phyloP scores from a whole-genome alignment of 2,329 filamentous ascomycete genomes.

The Mariannaea elegans region DNA sequence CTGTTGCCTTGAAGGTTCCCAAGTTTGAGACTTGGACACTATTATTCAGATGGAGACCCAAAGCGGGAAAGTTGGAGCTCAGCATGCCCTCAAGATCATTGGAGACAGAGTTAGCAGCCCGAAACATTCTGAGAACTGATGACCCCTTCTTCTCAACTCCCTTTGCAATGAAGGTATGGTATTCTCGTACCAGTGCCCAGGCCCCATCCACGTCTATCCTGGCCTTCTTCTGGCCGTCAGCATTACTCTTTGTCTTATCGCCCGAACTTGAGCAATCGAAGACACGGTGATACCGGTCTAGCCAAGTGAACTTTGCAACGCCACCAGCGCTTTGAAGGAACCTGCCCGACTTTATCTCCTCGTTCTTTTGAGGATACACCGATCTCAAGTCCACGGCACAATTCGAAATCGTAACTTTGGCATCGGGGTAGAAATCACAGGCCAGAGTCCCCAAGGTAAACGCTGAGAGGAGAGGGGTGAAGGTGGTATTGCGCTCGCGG shows the following conservation, averaged over 20 bases:
- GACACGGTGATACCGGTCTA: conserved; percentile 3
- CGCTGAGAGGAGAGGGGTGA: conserved; percentile 33
- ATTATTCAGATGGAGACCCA: conserved; percentile 23
- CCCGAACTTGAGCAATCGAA: not conserved
- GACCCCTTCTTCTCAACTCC: conserved; percentile 2
- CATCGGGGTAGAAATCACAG: conserved; percentile 34
- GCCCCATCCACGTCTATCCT: not conserved
- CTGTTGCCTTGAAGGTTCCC: not conserved
- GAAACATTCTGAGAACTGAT: not conserved
- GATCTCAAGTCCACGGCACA: conserved; percentile 25
- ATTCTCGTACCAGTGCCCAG: conserved; percentile 19
- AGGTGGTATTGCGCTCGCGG: conserved; percentile 29
- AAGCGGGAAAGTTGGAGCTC: conserved; percentile 8
- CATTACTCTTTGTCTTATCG: not conserved
- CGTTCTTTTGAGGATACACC: not conserved
- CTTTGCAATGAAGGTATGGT: conserved; percentile 5
- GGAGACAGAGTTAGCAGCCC: conserved; percentile 15
- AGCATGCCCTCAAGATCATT: conserved; percentile 18
- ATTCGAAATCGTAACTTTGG: conserved; percentile 26
- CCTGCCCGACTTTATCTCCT: not conserved
- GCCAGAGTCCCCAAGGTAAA: conserved; percentile 26
- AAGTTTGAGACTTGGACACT: conserved; percentile 24
- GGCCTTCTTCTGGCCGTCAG: not conserved
- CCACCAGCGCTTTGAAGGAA: conserved; percentile 13
- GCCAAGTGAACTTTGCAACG: conserved; percentile 6